Evolutionary conservation across 2,329 filamentous ascomycete species (phyloP).

Genomic region (Talaromyces sp.): DNA sequence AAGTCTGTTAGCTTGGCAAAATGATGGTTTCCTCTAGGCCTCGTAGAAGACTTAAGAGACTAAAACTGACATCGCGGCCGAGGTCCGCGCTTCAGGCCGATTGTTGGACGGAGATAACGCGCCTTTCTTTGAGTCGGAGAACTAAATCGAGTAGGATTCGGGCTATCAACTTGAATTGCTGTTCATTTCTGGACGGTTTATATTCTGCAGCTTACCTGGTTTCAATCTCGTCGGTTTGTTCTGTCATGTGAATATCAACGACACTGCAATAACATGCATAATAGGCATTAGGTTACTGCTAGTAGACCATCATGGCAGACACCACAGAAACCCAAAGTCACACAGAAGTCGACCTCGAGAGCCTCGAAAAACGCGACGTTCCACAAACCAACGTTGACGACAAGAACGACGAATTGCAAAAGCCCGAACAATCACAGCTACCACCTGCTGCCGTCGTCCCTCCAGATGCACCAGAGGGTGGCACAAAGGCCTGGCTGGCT

Average conservation of each 20-base stretch:
- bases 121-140: neutral
- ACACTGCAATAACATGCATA: neutral
- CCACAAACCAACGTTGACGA: neutral
- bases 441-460: neutral
- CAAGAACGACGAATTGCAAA: neutral
- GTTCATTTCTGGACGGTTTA: neutral
- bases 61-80: neutral
- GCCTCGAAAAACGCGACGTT: neutral
- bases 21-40: neutral
- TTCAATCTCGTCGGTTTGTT: neutral
- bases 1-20: neutral
- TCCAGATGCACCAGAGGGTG: neutral
- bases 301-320: neutral
- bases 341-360: slow-evolving; percentile 12
- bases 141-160: neutral
- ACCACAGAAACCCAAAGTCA: neutral
- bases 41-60: neutral
- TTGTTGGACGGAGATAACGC: neutral
- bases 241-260: neutral
- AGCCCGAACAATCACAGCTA: neutral
- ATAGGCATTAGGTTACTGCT: neutral
- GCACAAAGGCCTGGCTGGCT: slow-evolving; percentile 10
- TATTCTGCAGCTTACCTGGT: neutral
- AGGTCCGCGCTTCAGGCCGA: neutral
- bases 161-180: neutral